Evolutionary conservation across 768 basidiomycete genomes (phyloP), one percentile per base, ranked within the genome.

Genomic region (Termitomyces sp.): DNA sequence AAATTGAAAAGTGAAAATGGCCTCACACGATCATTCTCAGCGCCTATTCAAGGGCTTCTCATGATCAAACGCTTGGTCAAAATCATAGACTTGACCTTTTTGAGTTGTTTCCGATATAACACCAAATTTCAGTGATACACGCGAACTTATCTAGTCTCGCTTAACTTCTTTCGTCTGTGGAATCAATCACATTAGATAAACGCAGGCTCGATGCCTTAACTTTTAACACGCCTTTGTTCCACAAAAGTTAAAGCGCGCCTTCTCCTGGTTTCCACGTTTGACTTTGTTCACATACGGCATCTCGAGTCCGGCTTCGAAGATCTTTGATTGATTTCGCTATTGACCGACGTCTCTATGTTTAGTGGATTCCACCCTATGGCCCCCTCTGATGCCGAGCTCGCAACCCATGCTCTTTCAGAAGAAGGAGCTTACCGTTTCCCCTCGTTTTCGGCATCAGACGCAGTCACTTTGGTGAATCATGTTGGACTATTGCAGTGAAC

Each of bases 381-480:
- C 58, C 86, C 87, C 38, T 82, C 79, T 55, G 89, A 90, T 62
- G 83, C 85, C 46, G 87, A 90, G 62, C 74, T 90, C 6, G 89
- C 89, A 48, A 84, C 81, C 33, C 83, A 89, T 68, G 77, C 86
- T 13, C 76, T 93, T 63, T 70, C 74, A 47, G 90, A 92, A 60
- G 91, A 93, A 73, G 75, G 80, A 38, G 76, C 61, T 61, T 86
- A 83, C 66, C 86, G 88, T 52, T 92, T 92, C 65, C 74, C 81
- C 0, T 79, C 87, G 24, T 93, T 93, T 71, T 81, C 82, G 32
- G 84, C 89, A 9, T 78, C 82, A 36, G 92, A 93, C 63, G 91
- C 91, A 14, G 83, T 93, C 54, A 92, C 90, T 18, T 77, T 93
- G 28, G 85, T 85, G 57, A 61, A 72, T 61, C 7, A 50, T 40